Evolutionary conservation across 2,329 filamentous ascomycete genomes (phyloP).

Genomic region (Dactylellina leptospora): DNA sequence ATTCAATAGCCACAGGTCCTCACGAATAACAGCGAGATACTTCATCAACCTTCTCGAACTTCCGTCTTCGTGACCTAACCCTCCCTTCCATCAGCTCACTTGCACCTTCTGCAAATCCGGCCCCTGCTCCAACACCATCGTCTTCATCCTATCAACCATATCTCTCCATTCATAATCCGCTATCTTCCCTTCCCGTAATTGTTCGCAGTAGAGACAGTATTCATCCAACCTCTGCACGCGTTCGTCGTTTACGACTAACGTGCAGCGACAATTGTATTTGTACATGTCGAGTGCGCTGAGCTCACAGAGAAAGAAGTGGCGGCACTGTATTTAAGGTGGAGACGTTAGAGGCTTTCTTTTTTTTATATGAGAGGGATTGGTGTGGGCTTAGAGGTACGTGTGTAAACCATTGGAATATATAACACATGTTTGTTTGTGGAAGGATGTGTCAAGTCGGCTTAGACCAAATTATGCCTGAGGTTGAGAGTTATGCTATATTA

Average conservation of each 20-base stretch:
- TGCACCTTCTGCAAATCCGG: slow-evolving; percentile 17
- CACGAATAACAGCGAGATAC: no score
- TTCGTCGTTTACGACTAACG: slow-evolving; percentile 17
- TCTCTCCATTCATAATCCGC: slow-evolving; percentile 4
- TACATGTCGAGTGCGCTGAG: slow-evolving; percentile 38
- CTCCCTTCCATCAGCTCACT: no score
- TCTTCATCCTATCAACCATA: slow-evolving; percentile 11
- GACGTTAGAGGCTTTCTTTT: not conserved
- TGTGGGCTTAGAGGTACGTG: slow-evolving; percentile 7
- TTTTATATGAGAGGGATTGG: not conserved
- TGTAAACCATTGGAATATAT: slow-evolving; percentile 38
- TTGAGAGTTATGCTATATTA: no score
- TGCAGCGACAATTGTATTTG: slow-evolving; percentile 28
- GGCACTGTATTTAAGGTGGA: slow-evolving; percentile 17
- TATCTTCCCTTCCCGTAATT: slow-evolving; percentile 9
- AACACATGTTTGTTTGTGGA: slow-evolving; percentile 26
- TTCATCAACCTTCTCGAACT: no score
- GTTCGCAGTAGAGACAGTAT: slow-evolving; percentile 17
- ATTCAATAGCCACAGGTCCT: no score
- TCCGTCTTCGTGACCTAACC: no score
- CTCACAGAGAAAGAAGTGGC: slow-evolving; percentile 28
- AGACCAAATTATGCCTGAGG: no score
- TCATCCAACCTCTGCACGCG: slow-evolving; percentile 23
- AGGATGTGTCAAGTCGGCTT: not conserved
- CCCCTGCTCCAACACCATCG: slow-evolving; percentile 15